These are phyloP conservation scores for Nigrospora osmanthi DNA, from an alignment of 2,329 filamentous ascomycete species.

Conservation along the genomic window DNA sequence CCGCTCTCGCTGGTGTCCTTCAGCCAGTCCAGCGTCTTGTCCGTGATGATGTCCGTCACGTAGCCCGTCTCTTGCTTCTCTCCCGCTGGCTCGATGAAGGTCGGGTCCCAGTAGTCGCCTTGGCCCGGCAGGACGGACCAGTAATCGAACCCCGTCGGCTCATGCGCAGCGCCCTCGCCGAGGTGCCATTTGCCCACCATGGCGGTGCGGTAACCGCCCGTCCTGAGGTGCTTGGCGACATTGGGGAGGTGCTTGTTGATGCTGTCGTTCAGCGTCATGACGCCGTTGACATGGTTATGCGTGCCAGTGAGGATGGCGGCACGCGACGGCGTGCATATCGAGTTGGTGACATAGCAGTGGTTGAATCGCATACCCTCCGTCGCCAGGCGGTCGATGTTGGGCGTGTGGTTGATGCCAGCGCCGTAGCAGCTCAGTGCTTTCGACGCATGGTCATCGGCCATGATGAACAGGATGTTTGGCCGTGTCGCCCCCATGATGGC, in stretches of 20 bases:
- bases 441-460: constrained; percentile 46
- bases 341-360: constrained; percentile 47
- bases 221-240: constrained; percentile 39
- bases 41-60: constrained; percentile 43
- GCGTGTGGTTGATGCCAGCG: constrained; percentile 41
- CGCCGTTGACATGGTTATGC: constrained; percentile 45
- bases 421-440: constrained; percentile 42
- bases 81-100: constrained; percentile 34
- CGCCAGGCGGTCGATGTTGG: constrained; percentile 41
- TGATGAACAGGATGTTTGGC: constrained; percentile 42
- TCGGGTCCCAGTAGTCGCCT: constrained; percentile 42
- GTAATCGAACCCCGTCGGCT: constrained; percentile 42
- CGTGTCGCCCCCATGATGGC: no score
- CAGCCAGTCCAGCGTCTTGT: constrained; percentile 37
- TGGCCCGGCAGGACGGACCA: constrained; percentile 44
- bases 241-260: constrained; percentile 44
- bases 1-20: constrained; percentile 19
- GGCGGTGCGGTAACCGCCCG: constrained; percentile 38
- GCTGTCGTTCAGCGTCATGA: constrained; percentile 38
- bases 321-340: constrained; percentile 43
- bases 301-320: constrained; percentile 41
- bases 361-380: constrained; percentile 41
- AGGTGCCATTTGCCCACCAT: constrained; percentile 49
- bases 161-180: constrained; percentile 35
- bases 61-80: constrained; percentile 29